Conservation (phyloP, 169 alveolate genomes). For the Plasmodium fragile region DNA sequence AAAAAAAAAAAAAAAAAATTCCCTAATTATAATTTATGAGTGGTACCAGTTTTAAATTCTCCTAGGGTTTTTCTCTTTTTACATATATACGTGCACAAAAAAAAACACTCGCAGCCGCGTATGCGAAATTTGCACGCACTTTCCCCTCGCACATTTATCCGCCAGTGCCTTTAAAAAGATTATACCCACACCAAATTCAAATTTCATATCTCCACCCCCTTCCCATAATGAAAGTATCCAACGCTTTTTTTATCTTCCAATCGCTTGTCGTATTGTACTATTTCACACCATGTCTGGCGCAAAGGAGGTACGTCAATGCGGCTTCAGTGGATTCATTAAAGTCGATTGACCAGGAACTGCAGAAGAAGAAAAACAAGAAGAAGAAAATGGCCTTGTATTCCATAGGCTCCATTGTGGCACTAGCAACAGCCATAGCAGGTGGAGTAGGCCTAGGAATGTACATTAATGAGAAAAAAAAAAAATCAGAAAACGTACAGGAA, state of each 20-base stretch:
- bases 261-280: background rate
- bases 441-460: conserved; percentile 43
- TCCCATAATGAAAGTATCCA: conserved; percentile 18
- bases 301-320: background rate
- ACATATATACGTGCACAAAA: background rate
- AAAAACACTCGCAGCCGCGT: background rate
- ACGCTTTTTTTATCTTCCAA: conserved; percentile 18
- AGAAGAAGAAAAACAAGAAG: background rate
- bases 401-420: conserved; percentile 7
- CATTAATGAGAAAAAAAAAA: conserved; percentile 21
- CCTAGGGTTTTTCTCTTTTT: background rate
- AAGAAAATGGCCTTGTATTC: conserved; percentile 2
- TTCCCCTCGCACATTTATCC: background rate
- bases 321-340: background rate
- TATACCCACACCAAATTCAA: background rate
- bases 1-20: background rate
- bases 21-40: background rate
- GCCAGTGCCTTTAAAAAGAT: background rate
- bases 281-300: background rate
- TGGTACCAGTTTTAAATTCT: background rate
- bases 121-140: background rate
- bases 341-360: background rate
- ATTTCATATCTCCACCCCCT: background rate
- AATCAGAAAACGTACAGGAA: background rate
- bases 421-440: conserved; percentile 13